Evolutionary conservation across 1,284 basidiomycete genomes (phyloP), one percentile per base, ranked within the genome.

Genomic region (Rhodotorula sp.): DNA sequence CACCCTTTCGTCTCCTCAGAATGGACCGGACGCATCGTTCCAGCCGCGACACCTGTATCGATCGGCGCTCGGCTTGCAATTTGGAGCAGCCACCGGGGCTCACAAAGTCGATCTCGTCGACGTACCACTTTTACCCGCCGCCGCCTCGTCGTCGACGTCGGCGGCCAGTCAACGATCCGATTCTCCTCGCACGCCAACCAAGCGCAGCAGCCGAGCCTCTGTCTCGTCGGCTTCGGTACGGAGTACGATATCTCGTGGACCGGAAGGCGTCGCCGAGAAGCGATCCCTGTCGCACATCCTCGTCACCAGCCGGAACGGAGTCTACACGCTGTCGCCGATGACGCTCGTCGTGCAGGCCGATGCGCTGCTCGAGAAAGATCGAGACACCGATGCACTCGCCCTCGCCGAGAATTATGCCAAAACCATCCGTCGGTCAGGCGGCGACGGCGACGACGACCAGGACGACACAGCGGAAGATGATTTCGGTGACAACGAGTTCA

Each of bases 311-410:
- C 79, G 83, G 47, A 86, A 87, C 76, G 86, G 85, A 12, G 79
- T 92, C 18, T 85, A 88, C 64, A 87, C 89, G 1, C 84, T 93
- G 19, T 84, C 90, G 23, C 88, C 88, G 0, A 86, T 89, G 15
- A 90, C 89, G 1, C 83, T 90, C 57, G 86, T 89, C 65, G 87
- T 88, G 1, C 90, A 91, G 79, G 85, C 86, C 38, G 90, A 92
- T 75, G 85, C 87, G 1, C 80, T 91, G 50, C 83, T 93, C 26
- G 85, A 87, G 62, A 85, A 82, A 70, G 88, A 88, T 73, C 83
- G 85, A 67, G 84, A 90, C 15, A 83, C 87, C 69, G 89, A 92
- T 78, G 89, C 86, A 1, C 83, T 86, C 43, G 83, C 84, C 48
- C 80, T 92, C 34, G 86, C 87, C 1, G 87, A 88, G 73, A 83